A percentile compares a stretch with the other conserved stretches of the same genome.
These are phyloP conservation scores for Blastobotrys arbuscula DNA, from an alignment of 1,139 yeast species.

Conservation along the genomic window DNA sequence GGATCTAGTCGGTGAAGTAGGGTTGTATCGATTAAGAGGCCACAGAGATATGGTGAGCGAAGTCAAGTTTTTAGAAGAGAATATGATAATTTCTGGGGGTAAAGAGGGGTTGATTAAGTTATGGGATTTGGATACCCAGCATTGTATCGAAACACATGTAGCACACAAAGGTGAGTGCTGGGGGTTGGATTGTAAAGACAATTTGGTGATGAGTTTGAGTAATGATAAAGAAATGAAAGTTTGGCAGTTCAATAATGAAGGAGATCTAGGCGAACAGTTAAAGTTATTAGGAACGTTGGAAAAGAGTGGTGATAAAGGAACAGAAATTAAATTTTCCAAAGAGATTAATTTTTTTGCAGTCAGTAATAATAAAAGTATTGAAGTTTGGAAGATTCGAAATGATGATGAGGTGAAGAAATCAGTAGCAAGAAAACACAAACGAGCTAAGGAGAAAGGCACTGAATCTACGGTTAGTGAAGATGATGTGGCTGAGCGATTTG, in stretches of 20 bases:
- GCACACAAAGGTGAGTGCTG: conserved; percentile 95
- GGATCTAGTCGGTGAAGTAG: conserved; percentile 93
- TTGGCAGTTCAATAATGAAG: conserved; percentile 61
- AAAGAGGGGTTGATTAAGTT: conserved; percentile 88
- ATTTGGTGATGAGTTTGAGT: conserved; percentile 58
- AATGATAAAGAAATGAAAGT: conserved; percentile 76
- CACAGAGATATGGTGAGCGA: conserved; percentile 91
- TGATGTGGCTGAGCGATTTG: conserved; percentile 28
- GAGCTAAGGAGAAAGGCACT: conserved; percentile 56
- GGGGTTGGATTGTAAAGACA: conserved; percentile 45
- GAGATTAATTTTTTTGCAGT: conserved; percentile 50
- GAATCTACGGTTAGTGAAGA: conserved; percentile 37
- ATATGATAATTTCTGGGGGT: conserved; percentile 68
- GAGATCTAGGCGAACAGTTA: conserved; percentile 49
- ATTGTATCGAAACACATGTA: conserved; percentile 89
- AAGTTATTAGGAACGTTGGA: conserved; percentile 50
- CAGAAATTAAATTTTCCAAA: conserved; percentile 50
- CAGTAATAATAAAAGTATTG: conserved; percentile 80
- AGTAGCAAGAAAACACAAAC: conserved; percentile 67
- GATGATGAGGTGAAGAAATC: conserved; percentile 79
- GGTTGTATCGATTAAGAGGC: conserved; percentile 77
- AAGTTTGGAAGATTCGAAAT: conserved; percentile 69
- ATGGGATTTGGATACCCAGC: conserved; percentile 89
- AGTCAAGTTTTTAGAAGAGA: conserved; percentile 43
- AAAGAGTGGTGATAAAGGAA: conserved; percentile 73